phyloP scores from a whole-genome alignment of 768 basidiomycete genomes.

The Tulasnella calospora region DNA sequence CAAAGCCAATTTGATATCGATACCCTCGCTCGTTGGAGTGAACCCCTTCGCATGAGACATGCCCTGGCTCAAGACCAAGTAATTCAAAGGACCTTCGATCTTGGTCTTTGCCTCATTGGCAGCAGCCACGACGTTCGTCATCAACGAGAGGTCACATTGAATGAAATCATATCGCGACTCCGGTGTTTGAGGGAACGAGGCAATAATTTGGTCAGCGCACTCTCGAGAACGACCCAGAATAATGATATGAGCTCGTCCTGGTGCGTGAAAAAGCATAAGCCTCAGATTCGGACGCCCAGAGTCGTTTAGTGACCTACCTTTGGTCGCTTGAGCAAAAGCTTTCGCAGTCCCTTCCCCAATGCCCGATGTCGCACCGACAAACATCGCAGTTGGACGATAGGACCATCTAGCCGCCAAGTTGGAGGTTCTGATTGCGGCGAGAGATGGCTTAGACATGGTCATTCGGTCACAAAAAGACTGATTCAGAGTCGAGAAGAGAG shows the following conservation, averaged over 20 bases:
- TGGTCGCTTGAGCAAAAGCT: constrained; percentile 23
- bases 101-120: no score
- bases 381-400: constrained; percentile 25
- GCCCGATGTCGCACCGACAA: constrained; percentile 27
- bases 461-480: not conserved
- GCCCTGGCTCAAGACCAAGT: no score
- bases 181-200: constrained; percentile 25
- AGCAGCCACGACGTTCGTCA: constrained; percentile 27
- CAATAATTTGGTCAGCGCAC: constrained; percentile 29
- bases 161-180: constrained; percentile 35
- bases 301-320: not conserved
- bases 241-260: constrained; percentile 28
- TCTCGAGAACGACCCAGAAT: constrained; percentile 30
- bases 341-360: constrained; percentile 23
- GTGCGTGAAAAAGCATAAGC: not conserved
- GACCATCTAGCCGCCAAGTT: constrained; percentile 7
- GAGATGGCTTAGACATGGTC: not conserved
- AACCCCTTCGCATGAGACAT: no score
- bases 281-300: not conserved
- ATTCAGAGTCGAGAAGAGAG: no score
- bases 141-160: constrained; percentile 32
- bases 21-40: constrained; percentile 22
- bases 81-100: no score
- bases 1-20: constrained; percentile 28
- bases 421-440: not conserved